Percentiles rank a stretch among this genome's conserved stretches.
Conservation (phyloP, 345 rosid genomes). For the Gossypium australe region DNA sequence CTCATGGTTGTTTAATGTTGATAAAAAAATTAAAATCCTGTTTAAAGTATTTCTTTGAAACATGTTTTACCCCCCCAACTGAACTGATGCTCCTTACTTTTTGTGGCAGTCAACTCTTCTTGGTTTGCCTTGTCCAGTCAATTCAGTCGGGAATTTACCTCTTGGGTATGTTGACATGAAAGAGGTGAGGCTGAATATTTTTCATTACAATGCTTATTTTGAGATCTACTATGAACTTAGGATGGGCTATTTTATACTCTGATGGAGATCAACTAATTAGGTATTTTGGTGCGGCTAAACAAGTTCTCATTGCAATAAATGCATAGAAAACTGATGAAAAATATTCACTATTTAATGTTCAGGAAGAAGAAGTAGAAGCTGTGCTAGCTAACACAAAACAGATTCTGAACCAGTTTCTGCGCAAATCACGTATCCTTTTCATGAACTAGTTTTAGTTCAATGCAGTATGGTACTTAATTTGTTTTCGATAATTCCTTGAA, state of each 20-base stretch:
- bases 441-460: not conserved
- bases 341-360: slow-evolving; percentile 16
- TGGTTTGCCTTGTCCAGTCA: slow-evolving; percentile 87
- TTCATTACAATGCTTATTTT: not conserved
- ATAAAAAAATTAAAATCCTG: not conserved
- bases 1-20: slow-evolving; percentile 54
- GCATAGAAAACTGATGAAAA: slow-evolving; percentile 10
- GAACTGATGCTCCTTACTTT: slow-evolving; percentile 20
- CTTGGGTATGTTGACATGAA: slow-evolving; percentile 68
- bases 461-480: slow-evolving; percentile 4
- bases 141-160: slow-evolving; percentile 90
- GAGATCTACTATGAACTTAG: not conserved
- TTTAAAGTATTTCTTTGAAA: slow-evolving; percentile 4
- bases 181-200: slow-evolving; percentile 47
- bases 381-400: slow-evolving; percentile 90
- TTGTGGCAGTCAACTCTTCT: slow-evolving; percentile 75
- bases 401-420: slow-evolving; percentile 84
- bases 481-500: not conserved
- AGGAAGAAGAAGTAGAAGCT: slow-evolving; percentile 95
- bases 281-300: not conserved
- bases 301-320: not conserved
- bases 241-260: not conserved
- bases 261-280: not conserved
- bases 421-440: slow-evolving; percentile 76
- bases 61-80: slow-evolving; percentile 4